Base-by-base conservation (phyloP, 345 rosid genomes). In the Fremontodendron californicum region DNA sequence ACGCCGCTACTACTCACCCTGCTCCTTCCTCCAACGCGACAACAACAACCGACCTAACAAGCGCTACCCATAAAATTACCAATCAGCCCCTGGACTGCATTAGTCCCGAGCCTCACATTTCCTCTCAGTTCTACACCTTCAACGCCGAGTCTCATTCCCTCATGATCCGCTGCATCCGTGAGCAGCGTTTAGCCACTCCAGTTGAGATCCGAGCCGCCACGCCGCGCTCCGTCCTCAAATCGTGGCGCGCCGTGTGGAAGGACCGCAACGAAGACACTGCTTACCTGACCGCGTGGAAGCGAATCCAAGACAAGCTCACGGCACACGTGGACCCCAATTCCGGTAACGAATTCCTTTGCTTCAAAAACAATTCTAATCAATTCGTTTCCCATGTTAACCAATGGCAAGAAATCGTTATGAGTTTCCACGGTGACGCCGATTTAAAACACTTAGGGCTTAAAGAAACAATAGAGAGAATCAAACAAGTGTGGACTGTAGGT, bases 241-340 rank as follows among this genome's bases (percentile, higher is more conserved):
- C 99, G 61, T 93, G 99, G 98, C 97, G 99, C 31, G 79, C 92
- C 61, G 98, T 96, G 23, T 96, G 99, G 99, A 96, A 96, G 70
- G 99, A 96, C 84, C 90, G 98, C 9, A 93, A 93, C 85, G 99
- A 96, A 81, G 99, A 96, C 74, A 96, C 99, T 9, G 99, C 99
- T 23, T 96, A 91, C 85, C 84, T 93, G 68, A 96, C 98, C 11
- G 98, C 95, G 0, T 96, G 99, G 99, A 96, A 96, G 84, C 91
- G 99, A 37, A 96, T 96, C 83, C 98, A 93, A 85, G 98, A 96
- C 82, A 96, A 96, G 92, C 92, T 96, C 74, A 79, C 89, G 3
- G 92, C 91, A 0, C 96, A 90, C 2, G 89, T 89, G 62, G 95
- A 93, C 78, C 88, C 88, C 9, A 29, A 74, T 35, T 77, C 95